Base-by-base conservation (phyloP, 495 filamentous ascomycete species). In the Halenospora varia region DNA sequence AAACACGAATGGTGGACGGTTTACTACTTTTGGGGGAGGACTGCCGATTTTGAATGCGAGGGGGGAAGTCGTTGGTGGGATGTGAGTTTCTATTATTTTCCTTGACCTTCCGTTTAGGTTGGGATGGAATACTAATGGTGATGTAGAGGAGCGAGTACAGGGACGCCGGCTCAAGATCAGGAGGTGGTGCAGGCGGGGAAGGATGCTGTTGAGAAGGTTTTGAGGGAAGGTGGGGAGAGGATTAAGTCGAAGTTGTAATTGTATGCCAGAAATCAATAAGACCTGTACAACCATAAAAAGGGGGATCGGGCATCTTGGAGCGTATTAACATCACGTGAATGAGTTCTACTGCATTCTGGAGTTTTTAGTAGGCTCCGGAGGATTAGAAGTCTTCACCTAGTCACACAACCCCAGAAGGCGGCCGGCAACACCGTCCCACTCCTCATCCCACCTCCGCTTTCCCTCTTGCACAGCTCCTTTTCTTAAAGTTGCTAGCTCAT, bases 361-460 rank as follows among this genome's bases (percentile, higher is more conserved):
- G n/a, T n/a, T n/a, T n/a, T n/a, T n/a, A n/a, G n/a, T n/a, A n/a
- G n/a, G n/a, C n/a, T n/a, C n/a, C n/a, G n/a, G n/a, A n/a, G n/a
- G n/a, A n/a, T n/a, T n/a, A n/a, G n/a, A 40, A 9, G n/a, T 20
- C 19, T 8, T 6, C 18, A 18, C 18, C 41, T 51, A 61, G 17
- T 62, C 64, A 61, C 59, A 62, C 10, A 94, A 70, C 15, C 85
- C 86, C 59, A 96, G 73, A 17, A 95, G 71, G 42, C 77, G 77
- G 10, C 85, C 89, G 1, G 89, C 86, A 53, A 92, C 83, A 20
- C 77, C 77, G 75, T 92, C 81, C 95, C 95, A 99, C 70, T 96
- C 90, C 66, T 93, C 91, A 66, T 96, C 91, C 94, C 94, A 99
- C 45, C 95, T 75, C 54, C 82, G 77, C 53, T 75, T 72, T 19